Base-by-base conservation (phyloP, 495 filamentous ascomycete species). In the Clohesyomyces aquaticus region DNA sequence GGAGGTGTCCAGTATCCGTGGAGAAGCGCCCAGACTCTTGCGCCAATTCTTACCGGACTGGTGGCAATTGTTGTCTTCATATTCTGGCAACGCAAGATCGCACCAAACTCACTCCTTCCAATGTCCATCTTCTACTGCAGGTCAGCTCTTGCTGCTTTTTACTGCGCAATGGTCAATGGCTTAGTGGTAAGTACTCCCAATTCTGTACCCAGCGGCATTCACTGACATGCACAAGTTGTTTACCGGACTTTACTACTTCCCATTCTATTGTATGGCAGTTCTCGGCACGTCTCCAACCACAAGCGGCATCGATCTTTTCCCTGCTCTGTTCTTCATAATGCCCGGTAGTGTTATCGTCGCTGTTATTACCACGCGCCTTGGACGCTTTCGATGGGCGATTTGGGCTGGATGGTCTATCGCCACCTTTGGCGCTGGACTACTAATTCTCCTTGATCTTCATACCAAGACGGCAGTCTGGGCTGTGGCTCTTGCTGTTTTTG, bases 221-320 rank as follows among this genome's bases (percentile, higher is more conserved):
- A 54, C 18, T 32, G 19, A 19, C 18, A 48, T 38, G 25, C 29
- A 27, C 18, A 35, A 55, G 28, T n/a, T 43, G 23, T 55, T 23
- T 32, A 16, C 12, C 6, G 28, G n/a, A 19, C 12, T 91, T 0
- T 87, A 88, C 64, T 86, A 81, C 49, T 71, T 85, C 35, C 79
- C 86, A 0, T 76, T 91, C 25, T 90, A 85, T 71, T 86, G 85
- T 66, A 74, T 82, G 50, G 79, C 82, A 6, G 78, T 86, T 21
- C 81, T 82, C 50, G 79, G 75, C 51, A 76, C 78, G 43, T 72
- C 76, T 0, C 76, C 82, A 0, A 80, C 82, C 2, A 63, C 83
- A 4, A 74, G 84, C 0, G 86, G 87, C 8, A 73, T 90, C 4
- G 77, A 82, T 3, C 63, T 88, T 8, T 77, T 89, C 49, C 84